Evolutionary conservation across 352 stramenopile species (phyloP).

Genomic region (Blastocystis sp.): DNA sequence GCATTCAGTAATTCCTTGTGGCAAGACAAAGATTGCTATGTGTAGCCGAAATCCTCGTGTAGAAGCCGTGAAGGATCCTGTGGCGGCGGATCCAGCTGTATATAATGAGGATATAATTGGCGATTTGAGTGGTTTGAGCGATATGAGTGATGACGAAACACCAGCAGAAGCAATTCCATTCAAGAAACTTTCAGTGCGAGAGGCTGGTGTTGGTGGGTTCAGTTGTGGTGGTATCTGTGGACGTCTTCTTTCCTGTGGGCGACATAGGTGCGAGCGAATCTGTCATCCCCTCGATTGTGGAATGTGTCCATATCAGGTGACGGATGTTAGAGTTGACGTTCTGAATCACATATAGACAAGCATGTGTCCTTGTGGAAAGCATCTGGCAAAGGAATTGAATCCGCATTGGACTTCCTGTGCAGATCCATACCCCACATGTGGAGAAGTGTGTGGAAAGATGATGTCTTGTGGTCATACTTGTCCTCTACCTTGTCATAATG

Average conservation of each 20-base stretch:
- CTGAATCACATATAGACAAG: not conserved
- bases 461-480: conserved; percentile 65
- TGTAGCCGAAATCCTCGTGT: conserved; percentile 17
- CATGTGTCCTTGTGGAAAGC: conserved; percentile 58
- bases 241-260: conserved; percentile 52
- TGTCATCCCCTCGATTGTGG: conserved; percentile 68
- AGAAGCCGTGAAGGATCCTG: not conserved
- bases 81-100: not conserved
- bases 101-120: conserved; percentile 31
- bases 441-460: conserved; percentile 65
- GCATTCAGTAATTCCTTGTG: conserved; percentile 50
- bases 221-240: conserved; percentile 58
- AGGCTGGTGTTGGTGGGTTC: conserved; percentile 62
- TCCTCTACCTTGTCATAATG: conserved; percentile 46
- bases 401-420: conserved; percentile 53
- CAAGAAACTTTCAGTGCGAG: conserved; percentile 6
- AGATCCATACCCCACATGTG: conserved; percentile 67
- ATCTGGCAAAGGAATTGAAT: conserved; percentile 37
- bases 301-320: conserved; percentile 23
- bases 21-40: conserved; percentile 61
- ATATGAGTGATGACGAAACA: conserved; percentile 31
- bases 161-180: not conserved
- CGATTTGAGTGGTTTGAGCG: conserved; percentile 33
- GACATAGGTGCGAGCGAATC: conserved; percentile 58
- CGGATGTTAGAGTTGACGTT: not conserved